Evolutionary conservation across 202 grass and related monocot species (phyloP), one percentile per base, ranked within the genome.

Genomic region (Zoysia matrella): DNA sequence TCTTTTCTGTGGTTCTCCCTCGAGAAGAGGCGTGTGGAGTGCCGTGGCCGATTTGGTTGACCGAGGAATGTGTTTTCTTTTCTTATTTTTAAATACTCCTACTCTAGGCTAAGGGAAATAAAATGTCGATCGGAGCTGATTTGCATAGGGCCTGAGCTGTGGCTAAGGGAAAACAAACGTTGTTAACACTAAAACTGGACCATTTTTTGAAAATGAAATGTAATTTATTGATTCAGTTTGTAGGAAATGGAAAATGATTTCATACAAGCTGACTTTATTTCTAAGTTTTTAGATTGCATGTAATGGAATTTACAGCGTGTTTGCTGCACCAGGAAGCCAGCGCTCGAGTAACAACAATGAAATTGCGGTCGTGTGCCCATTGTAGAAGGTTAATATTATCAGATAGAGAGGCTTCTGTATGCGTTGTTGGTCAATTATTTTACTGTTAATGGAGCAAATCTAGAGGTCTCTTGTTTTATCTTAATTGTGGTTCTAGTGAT

Each of bases 1-100:
- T 88, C 61, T 83, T 72, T 60, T 77, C 2, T 85, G 47, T 74
- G 62, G 47, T 69, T 75, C 54, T 84, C 69, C 39, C 11, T 42
- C 53, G 75, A 63, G 80, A 55, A 65, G 47, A 71, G 50, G 12
- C 57, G 83, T 85, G 41, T 56, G 22, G 9, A 51, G 61, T 60
- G 60, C 52, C 39, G 51, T 54, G 40, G 11, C 18, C 2, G 68
- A 79, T 83, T 88, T 83, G 58, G 54, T 83, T 81, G 39, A 65
- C 60, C 7, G 43, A 74, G 43, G 80, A 18, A 8, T 45, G 36
- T 67, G 5, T 16, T 55, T 60, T 55, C 11, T 30, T 30, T 30
- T 30, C 22, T 30, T 30, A 30, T 40, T 11, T 9, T 40, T 47
- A 48, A 56, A 14, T 3, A 42, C 52, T 61, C 43, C 3, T 67